Conservation (phyloP, 2,329 filamentous ascomycete genomes). For the Dactylellina sp. region DNA sequence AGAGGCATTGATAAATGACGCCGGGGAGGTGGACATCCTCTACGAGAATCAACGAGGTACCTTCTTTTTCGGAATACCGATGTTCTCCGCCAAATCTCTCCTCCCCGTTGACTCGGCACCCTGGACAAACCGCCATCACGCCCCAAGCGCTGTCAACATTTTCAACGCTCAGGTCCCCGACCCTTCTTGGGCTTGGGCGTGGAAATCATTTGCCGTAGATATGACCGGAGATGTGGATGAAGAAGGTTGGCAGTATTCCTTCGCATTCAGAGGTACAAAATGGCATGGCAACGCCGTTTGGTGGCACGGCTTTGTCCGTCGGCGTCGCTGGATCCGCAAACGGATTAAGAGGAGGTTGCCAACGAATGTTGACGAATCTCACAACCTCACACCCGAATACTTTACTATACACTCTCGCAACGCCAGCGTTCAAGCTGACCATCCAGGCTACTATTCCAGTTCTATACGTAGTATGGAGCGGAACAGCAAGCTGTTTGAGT, state of each 20-base stretch:
- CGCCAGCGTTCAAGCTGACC: conserved; percentile 64
- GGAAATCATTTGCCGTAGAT: conserved; percentile 78
- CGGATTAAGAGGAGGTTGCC: conserved; percentile 73
- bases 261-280: conserved; percentile 79
- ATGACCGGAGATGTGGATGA: conserved; percentile 86
- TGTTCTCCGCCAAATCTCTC: conserved; percentile 89
- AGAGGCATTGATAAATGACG: conserved; percentile 52
- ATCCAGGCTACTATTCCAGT: conserved; percentile 41
- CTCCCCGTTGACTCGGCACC: conserved; percentile 85
- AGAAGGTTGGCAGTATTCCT: conserved; percentile 96
- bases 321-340: conserved; percentile 87
- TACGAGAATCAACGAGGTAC: conserved; percentile 96
- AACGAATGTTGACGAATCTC: conserved; percentile 67
- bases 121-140: conserved; percentile 79
- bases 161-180: conserved; percentile 92
- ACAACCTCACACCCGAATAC: conserved; percentile 80
- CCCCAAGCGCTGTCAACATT: conserved; percentile 75
- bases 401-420: conserved; percentile 76
- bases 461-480: conserved; percentile 53
- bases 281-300: conserved; percentile 92
- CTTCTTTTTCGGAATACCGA: conserved; percentile 86
- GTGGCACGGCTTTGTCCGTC: conserved; percentile 94
- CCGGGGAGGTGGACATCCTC: conserved; percentile 79
- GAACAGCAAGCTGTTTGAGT: conserved; percentile 44
- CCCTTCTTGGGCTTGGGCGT: conserved; percentile 90